Evolutionary conservation across 805 yeast species (phyloP), one percentile per base, ranked within the genome.

Genomic region (Candida stauntonica): DNA sequence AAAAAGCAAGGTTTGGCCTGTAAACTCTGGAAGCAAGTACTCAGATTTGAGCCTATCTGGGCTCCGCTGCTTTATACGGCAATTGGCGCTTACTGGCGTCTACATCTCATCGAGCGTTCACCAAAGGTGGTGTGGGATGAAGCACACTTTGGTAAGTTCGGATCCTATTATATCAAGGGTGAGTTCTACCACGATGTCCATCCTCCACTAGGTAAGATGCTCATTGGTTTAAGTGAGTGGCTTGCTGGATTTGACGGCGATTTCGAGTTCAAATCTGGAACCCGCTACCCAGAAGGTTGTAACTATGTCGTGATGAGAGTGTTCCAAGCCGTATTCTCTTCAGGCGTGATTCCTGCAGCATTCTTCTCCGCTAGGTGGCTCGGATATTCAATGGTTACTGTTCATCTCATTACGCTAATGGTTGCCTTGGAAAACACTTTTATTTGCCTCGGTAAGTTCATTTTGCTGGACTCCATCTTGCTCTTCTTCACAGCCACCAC

Each of bases 121-220:
- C 60, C 73, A 35, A 70, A 68, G 38, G 91, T 85, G 33, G 81
- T 83, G 7, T 85, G 95, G 95, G 95, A 85, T 64, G 95, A 85
- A 60, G 93, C 94, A 5, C 95, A 85, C 67, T 85, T 85, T 58
- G 95, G 93, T 30, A 83, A 82, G 58, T 85, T 85, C 58, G 94
- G 94, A 31, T 80, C 91, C 4, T 79, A 83, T 53, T 85, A 85
- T 60, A 64, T 83, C 47, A 74, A 80, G 58, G 87, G 80, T 54
- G 88, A 84, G 52, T 83, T 84, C 56, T 85, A 85, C 54, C 86
- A 79, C 51, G 95, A 85, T 63, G 94, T 85, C 21, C 95, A 85
- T 56, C 95, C 95, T 16, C 94, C 94, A 1, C 68, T 85, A 50
- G 95, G 93, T 8, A 85, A 85, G 54, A 77, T 85, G 81, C 64